phyloP scores from a whole-genome alignment of 805 yeast genomes.

The Wickerhamiella galacta region DNA sequence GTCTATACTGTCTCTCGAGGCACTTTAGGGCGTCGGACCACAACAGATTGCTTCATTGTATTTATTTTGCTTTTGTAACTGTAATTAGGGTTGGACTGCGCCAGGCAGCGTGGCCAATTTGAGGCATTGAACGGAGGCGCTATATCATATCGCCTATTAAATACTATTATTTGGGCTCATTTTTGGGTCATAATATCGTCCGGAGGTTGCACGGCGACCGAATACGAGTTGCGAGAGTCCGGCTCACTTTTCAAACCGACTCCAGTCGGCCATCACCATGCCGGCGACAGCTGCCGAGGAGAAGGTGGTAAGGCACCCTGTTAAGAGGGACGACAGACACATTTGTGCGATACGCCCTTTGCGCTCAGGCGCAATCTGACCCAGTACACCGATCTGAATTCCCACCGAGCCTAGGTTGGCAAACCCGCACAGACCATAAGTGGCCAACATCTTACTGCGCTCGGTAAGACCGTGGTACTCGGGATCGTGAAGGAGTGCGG shows the following conservation, averaged over 20 bases:
- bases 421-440: constrained; percentile 47
- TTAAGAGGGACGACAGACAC: constrained; percentile 32
- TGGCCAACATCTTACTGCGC: constrained; percentile 39
- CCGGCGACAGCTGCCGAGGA: constrained; percentile 45
- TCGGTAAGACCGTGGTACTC: constrained; percentile 31
- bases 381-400: constrained; percentile 42
- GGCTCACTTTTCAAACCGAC: too few species aligned
- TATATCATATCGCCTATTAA: too few species aligned
- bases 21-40: too few species aligned
- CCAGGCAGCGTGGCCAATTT: too few species aligned
- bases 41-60: too few species aligned
- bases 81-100: too few species aligned
- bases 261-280: constrained; percentile 39
- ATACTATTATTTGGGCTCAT: too few species aligned
- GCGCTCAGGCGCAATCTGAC: constrained; percentile 36
- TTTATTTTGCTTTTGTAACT: too few species aligned
- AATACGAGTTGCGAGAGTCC: too few species aligned
- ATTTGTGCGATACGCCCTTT: constrained; percentile 31
- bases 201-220: too few species aligned
- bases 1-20: constrained; percentile 59
- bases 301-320: constrained; percentile 39
- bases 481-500: constrained; percentile 24
- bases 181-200: too few species aligned
- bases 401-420: constrained; percentile 48
- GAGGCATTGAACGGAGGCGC: too few species aligned